Evolutionary conservation across 768 basidiomycete genomes (phyloP).

Genomic region (Termitomyces sp.): DNA sequence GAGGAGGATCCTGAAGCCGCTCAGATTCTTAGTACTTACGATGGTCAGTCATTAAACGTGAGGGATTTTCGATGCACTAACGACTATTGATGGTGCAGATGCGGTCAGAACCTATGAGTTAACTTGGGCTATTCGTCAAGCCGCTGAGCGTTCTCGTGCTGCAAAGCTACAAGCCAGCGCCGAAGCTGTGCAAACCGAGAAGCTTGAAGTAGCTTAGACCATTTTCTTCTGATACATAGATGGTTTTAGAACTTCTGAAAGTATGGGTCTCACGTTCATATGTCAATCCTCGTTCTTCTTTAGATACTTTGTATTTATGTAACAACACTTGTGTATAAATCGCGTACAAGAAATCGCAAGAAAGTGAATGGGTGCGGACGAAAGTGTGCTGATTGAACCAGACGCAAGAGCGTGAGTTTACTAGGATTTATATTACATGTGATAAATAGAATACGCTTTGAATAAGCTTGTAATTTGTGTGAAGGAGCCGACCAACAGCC

Average conservation of each 20-base stretch:
- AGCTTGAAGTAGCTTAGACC: not conserved
- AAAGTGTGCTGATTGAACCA: not conserved
- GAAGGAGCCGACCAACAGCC: no score
- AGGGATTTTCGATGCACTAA: not conserved
- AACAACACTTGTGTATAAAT: not conserved
- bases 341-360: not conserved
- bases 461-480: not conserved
- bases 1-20: slow-evolving; percentile 81
- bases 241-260: not conserved
- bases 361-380: no score
- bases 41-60: slow-evolving; percentile 45
- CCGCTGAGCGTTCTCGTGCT: slow-evolving; percentile 64
- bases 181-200: slow-evolving; percentile 21
- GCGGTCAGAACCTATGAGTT: slow-evolving; percentile 87
- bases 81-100: slow-evolving; percentile 37
- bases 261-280: not conserved
- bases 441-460: no score
- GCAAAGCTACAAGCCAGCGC: slow-evolving; percentile 35
- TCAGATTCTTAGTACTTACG: slow-evolving; percentile 79
- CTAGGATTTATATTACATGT: no score
- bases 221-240: not conserved
- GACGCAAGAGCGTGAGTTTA: no score
- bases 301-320: not conserved
- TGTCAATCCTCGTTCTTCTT: not conserved
- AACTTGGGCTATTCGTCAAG: slow-evolving; percentile 89